phyloP scores from a whole-genome alignment of 2,329 filamentous ascomycete genomes.

The Colletotrichum filicis region DNA sequence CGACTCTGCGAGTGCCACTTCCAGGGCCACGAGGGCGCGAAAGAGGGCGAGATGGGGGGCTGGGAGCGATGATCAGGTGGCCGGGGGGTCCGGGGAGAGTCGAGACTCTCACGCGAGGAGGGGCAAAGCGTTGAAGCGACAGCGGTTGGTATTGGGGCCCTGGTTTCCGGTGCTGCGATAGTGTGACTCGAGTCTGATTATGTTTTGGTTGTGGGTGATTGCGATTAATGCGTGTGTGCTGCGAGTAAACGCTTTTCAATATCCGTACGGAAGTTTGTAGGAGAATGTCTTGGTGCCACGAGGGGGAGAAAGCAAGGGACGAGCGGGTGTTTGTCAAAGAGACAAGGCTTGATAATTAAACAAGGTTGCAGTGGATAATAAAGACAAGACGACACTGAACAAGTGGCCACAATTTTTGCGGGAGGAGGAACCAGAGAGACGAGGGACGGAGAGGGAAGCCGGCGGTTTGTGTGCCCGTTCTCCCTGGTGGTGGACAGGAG shows the following conservation, averaged over 20 bases:
- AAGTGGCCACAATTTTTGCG: neutral
- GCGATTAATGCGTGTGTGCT: neutral
- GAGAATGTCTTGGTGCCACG: neutral
- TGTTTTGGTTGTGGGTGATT: neutral
- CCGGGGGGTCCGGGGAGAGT: neutral
- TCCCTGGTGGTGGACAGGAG: neutral
- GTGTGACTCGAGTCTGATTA: neutral
- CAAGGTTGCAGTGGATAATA: neutral
- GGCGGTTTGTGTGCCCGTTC: too few species aligned
- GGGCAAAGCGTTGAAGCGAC: neutral
- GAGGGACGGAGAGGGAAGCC: neutral
- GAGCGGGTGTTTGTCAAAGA: neutral
- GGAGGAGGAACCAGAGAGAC: neutral
- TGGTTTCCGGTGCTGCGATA: neutral
- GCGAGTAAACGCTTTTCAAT: neutral
- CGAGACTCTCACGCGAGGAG: neutral
- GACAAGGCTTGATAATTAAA: neutral
- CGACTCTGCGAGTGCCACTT: neutral
- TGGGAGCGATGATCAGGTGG: neutral
- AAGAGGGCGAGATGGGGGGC: neutral
- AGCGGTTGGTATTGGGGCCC: neutral
- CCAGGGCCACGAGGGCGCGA: slow-evolving; percentile 3
- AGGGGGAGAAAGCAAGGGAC: neutral
- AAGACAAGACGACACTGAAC: neutral
- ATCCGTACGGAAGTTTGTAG: neutral